Evolutionary conservation across 352 stramenopile species (phyloP).

Genomic region (Pythium vanterpoolii): DNA sequence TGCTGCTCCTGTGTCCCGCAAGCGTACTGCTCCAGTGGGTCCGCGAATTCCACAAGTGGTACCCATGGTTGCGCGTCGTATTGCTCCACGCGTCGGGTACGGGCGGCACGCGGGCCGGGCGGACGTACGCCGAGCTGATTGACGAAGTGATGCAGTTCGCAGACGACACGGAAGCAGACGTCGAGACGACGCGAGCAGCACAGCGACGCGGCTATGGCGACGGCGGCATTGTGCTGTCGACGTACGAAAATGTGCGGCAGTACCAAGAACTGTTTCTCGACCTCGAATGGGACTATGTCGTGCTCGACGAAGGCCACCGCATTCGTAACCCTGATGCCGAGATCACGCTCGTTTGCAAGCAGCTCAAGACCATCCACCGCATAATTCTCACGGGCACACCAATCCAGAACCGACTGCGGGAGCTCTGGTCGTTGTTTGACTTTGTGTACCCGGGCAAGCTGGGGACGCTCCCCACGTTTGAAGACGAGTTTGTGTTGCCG

Average conservation of each 20-base stretch:
- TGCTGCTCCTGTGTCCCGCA: conserved; percentile 94
- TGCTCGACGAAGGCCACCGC: conserved; percentile 98
- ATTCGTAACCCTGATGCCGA: conserved; percentile 98
- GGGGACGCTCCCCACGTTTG: conserved; percentile 96
- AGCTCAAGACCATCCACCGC: conserved; percentile 87
- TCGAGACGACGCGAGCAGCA: conserved; percentile 1
- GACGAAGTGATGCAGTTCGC: conserved; percentile 43
- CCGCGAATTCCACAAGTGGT: conserved; percentile 93
- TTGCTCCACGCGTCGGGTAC: conserved; percentile 88
- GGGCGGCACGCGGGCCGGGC: conserved; percentile 37
- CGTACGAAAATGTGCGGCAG: conserved; percentile 95
- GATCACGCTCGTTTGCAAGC: conserved; percentile 94
- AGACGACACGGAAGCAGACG: conserved; percentile 24
- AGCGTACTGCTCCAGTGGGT: conserved; percentile 96
- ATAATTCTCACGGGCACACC: conserved; percentile 92
- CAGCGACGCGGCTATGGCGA: conserved; percentile 30
- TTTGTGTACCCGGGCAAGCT: conserved; percentile 98
- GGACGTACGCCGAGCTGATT: conserved; percentile 56
- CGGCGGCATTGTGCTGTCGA: conserved; percentile 94
- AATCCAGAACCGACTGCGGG: conserved; percentile 93
- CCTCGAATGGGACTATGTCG: conserved; percentile 95
- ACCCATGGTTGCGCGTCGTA: conserved; percentile 83
- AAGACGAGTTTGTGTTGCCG: conserved; percentile 96
- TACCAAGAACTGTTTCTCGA: conserved; percentile 88
- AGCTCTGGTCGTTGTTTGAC: conserved; percentile 99